A percentile compares a stretch with the other conserved stretches of the same genome.
Conservation (phyloP, 2,329 filamentous ascomycete species). For the Hymenoscyphus linearis region DNA sequence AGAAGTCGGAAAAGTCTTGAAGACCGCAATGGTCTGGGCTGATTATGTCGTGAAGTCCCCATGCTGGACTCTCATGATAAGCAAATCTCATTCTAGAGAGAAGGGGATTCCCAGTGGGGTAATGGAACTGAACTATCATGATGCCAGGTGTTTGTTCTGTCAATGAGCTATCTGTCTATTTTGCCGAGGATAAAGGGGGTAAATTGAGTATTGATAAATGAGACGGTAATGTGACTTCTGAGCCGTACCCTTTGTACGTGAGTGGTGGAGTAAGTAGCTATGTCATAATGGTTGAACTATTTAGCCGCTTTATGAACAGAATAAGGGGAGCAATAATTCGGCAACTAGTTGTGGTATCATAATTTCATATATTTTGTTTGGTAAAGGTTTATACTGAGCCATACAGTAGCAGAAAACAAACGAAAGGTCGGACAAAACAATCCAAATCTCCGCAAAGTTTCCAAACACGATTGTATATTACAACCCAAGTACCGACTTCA, state of each 20-base stretch:
- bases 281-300: background rate
- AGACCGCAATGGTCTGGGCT: background rate
- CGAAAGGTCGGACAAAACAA: too few relatives aligned
- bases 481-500: slow-evolving; percentile 16
- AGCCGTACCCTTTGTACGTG: background rate
- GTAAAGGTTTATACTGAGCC: background rate
- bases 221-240: background rate
- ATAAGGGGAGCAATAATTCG: background rate
- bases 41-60: background rate
- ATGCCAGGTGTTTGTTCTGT: background rate
- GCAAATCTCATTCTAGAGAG: background rate
- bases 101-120: background rate
- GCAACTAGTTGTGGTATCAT: background rate
- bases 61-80: background rate
- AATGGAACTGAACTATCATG: background rate
- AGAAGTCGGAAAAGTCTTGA: slow-evolving; percentile 1
- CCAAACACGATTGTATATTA: background rate
- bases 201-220: background rate
- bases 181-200: background rate
- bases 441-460: background rate
- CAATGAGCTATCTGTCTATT: background rate
- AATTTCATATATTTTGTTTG: background rate
- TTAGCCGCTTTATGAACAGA: background rate
- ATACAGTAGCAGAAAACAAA: background rate
- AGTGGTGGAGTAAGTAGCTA: background rate